Evolutionary conservation across 192 early-diverging fungal species (phyloP).

Genomic region (Cetraspora pellucida): DNA sequence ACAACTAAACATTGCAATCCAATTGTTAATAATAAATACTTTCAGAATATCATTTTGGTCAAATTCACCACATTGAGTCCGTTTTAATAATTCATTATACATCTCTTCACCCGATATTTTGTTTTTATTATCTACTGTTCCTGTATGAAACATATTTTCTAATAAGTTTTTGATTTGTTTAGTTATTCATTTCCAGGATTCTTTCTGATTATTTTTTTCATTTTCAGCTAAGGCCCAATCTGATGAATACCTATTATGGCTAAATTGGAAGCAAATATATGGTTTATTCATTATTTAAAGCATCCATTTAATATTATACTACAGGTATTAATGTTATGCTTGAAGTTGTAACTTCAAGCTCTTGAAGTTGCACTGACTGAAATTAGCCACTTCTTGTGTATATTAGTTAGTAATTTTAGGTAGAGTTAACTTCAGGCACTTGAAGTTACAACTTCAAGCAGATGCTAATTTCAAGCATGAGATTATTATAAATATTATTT

Average conservation of each 20-base stretch:
- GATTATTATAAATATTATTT: too few species aligned
- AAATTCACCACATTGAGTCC: background rate
- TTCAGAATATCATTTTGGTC: background rate
- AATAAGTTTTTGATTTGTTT: background rate
- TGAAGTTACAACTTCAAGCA: too few species aligned
- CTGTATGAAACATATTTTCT: constrained; percentile 17
- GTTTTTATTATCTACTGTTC: background rate
- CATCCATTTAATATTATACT: too few species aligned
- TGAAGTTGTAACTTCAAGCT: too few species aligned
- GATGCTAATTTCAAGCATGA: too few species aligned
- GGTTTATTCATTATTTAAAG: too few species aligned
- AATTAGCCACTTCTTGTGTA: too few species aligned
- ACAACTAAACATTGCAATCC: background rate
- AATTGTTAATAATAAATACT: background rate
- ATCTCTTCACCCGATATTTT: constrained; percentile 1
- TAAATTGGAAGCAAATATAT: too few species aligned
- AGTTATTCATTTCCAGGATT: background rate
- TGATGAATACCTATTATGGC: background rate
- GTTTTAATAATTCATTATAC: background rate
- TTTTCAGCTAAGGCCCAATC: background rate
- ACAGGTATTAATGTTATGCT: too few species aligned
- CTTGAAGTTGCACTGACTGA: too few species aligned
- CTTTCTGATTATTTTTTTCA: background rate
- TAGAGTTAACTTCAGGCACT: too few species aligned
- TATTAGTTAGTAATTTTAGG: too few species aligned